These are phyloP conservation scores for Vigna trinervia DNA, from an alignment of 306 rosid genomes.

Conservation along the genomic window DNA sequence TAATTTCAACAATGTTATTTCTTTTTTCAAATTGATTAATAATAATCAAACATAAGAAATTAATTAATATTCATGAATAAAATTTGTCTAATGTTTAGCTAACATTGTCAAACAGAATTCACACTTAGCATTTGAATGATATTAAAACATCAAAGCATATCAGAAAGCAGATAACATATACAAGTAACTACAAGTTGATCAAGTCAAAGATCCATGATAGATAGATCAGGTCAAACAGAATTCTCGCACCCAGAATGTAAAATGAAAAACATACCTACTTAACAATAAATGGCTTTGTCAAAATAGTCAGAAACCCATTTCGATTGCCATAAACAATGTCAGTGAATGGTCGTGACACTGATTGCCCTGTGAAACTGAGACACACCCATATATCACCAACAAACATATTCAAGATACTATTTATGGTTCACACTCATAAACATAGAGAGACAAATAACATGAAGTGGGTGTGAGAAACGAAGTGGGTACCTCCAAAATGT, in stretches of 20 bases:
- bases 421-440: too few species aligned
- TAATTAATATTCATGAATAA: not conserved
- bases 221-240: not conserved
- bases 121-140: not conserved
- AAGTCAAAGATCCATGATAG: too few species aligned
- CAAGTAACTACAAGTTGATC: too few species aligned
- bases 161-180: too few species aligned
- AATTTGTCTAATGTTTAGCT: not conserved
- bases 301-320: conserved; percentile 65
- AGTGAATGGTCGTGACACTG: too few species aligned
- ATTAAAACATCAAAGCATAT: not conserved
- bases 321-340: too few species aligned
- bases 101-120: conserved; percentile 17
- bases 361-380: too few species aligned
- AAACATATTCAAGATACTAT: too few species aligned
- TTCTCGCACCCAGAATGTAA: conserved; percentile 29
- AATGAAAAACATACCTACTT: conserved; percentile 69
- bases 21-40: not conserved
- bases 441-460: too few species aligned
- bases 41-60: conserved; percentile 11
- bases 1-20: not conserved
- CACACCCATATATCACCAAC: too few species aligned
- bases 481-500: too few species aligned
- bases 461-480: too few species aligned
- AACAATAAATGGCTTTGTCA: conserved; percentile 91